phyloP scores from a whole-genome alignment of 2,329 filamentous ascomycete species.

The Epichloe gansuensis region DNA sequence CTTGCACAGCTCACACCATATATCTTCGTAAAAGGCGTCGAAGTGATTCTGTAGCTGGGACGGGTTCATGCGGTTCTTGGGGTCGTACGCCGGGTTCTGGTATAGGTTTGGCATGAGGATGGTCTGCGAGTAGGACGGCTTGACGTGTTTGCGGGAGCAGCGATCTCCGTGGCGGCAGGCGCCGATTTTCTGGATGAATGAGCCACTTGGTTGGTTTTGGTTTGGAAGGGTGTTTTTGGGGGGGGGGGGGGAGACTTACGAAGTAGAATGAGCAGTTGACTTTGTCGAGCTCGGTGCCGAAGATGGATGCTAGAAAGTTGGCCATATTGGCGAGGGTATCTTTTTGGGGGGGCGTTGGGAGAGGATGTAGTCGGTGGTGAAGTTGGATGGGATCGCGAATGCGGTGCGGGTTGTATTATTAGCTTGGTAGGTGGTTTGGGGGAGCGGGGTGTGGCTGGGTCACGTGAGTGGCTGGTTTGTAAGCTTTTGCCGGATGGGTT shows the following conservation, averaged over 20 bases:
- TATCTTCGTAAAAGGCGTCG: constrained; percentile 98
- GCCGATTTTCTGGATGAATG: constrained; percentile 64
- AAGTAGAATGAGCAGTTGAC: constrained; percentile 98
- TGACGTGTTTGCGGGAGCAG: constrained; percentile 97
- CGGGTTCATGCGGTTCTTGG: constrained; percentile 92
- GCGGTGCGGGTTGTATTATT: background rate
- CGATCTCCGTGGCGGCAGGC: constrained; percentile 97
- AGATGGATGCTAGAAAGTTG: constrained; percentile 98
- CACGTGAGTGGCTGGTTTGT: constrained; percentile 21
- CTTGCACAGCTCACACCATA: constrained; percentile 99
- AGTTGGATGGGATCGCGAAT: background rate
- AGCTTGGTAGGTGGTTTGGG: background rate
- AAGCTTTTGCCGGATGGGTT: constrained; percentile 5
- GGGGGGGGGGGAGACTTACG: no score
- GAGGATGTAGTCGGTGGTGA: background rate
- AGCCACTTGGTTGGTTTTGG: background rate
- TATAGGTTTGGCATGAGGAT: constrained; percentile 97
- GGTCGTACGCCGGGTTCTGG: constrained; percentile 95
- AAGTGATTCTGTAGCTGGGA: constrained; percentile 98
- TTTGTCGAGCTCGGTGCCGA: constrained; percentile 98
- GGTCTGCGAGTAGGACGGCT: constrained; percentile 94
- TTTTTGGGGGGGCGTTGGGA: background rate
- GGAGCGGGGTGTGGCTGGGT: constrained; percentile 7
- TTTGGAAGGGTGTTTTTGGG: background rate
- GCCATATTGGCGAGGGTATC: constrained; percentile 47